These are phyloP conservation scores for Porodaedalea pini DNA, from an alignment of 1,284 basidiomycete species.

Conservation along the genomic window DNA sequence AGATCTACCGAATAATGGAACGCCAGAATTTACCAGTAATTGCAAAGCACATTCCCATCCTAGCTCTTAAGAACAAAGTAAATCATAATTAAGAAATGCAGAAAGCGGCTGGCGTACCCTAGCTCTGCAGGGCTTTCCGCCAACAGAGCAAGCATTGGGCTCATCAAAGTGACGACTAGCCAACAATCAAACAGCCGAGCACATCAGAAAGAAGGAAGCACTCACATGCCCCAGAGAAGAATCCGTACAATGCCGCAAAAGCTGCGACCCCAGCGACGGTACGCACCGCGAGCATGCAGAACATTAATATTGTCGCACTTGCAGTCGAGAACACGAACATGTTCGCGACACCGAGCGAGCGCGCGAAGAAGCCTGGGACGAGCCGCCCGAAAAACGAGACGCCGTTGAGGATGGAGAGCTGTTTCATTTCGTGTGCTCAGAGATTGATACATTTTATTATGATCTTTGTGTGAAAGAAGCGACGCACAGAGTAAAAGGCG, in stretches of 20 bases:
- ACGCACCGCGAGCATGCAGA: slow-evolving; percentile 25
- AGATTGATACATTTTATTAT: neutral
- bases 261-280: slow-evolving; percentile 15
- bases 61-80: neutral
- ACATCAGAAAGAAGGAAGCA: neutral
- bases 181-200: neutral
- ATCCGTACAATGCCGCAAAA: slow-evolving; percentile 23
- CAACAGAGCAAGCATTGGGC: slow-evolving; percentile 14
- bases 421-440: neutral
- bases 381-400: slow-evolving; percentile 13
- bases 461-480: neutral
- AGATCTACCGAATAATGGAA: neutral
- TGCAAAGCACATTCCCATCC: slow-evolving; percentile 20
- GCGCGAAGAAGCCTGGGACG: slow-evolving; percentile 13
- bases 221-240: slow-evolving; percentile 25
- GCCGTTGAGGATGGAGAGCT: slow-evolving; percentile 20
- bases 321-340: slow-evolving; percentile 11
- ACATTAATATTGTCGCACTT: slow-evolving; percentile 21
- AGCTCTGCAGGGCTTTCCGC: slow-evolving; percentile 12
- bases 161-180: slow-evolving; percentile 14
- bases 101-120: slow-evolving; percentile 6
- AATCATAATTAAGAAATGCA: neutral
- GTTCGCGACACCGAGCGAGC: slow-evolving; percentile 13
- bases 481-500: slow-evolving; percentile 20
- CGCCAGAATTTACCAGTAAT: slow-evolving; percentile 15